Percentiles rank a stretch among this genome's conserved stretches.
These are phyloP conservation scores for Pholiota molesta DNA, from an alignment of 768 basidiomycete genomes.

Conservation along the genomic window DNA sequence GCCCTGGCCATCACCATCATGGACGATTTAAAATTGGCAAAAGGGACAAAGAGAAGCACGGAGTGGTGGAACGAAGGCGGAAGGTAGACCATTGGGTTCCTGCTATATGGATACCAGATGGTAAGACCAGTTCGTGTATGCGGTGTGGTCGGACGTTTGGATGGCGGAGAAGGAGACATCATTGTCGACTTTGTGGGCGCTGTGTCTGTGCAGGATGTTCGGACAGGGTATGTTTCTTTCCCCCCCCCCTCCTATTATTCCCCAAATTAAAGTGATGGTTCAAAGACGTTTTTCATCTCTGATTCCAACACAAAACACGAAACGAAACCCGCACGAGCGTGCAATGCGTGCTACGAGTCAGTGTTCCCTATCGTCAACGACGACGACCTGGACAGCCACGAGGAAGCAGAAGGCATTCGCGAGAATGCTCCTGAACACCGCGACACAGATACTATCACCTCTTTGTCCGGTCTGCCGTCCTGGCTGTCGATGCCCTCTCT, in stretches of 20 bases:
- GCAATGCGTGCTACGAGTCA: conserved; percentile 84
- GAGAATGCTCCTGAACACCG: conserved; percentile 6
- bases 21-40: conserved; percentile 13
- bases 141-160: conserved; percentile 77
- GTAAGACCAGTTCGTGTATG: conserved; percentile 84
- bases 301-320: conserved; percentile 51
- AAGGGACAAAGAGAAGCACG: conserved; percentile 23
- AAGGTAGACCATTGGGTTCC: conserved; percentile 85
- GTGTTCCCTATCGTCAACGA: conserved; percentile 72
- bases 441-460: conserved; percentile 45
- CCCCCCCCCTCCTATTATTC: neutral
- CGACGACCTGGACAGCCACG: conserved; percentile 16
- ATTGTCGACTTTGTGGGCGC: conserved; percentile 83
- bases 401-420: neutral
- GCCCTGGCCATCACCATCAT: conserved; percentile 4
- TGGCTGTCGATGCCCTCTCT: conserved; percentile 63
- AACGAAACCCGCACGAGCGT: conserved; percentile 71
- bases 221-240: conserved; percentile 55
- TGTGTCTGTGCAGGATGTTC: conserved; percentile 90
- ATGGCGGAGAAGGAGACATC: conserved; percentile 79
- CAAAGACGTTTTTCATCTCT: conserved; percentile 82
- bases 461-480: conserved; percentile 54
- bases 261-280: conserved; percentile 4
- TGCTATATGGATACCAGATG: conserved; percentile 91
- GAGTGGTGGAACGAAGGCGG: conserved; percentile 40